Evolutionary conservation across 129 eudicot species (phyloP).

Genomic region (Erigeron canadensis): DNA sequence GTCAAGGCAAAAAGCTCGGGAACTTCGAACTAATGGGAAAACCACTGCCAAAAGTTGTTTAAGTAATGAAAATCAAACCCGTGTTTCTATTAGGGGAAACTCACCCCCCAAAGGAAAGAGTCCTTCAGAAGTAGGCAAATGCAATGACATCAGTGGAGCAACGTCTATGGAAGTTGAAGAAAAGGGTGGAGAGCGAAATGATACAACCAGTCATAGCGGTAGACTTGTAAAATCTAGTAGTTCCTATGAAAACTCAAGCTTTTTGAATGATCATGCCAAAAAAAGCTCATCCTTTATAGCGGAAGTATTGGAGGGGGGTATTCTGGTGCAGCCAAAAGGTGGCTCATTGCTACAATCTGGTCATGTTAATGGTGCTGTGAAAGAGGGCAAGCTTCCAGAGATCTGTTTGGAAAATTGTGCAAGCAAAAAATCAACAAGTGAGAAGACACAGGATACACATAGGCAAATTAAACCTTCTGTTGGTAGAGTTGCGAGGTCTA

Average conservation of each 20-base stretch:
- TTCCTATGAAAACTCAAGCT: conserved; percentile 27
- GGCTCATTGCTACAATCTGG: conserved; percentile 21
- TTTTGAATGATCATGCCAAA: conserved; percentile 26
- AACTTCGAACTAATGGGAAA: conserved; percentile 71
- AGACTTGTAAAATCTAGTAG: conserved; percentile 42
- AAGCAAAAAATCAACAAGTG: conserved; percentile 27
- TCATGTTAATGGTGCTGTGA: conserved; percentile 24
- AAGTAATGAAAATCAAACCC: conserved; percentile 32
- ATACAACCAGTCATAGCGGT: conserved; percentile 23
- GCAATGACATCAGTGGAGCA: conserved; percentile 22
- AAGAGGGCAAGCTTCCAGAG: conserved; percentile 19
- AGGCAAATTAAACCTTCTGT: conserved; percentile 11
- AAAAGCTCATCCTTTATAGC: conserved; percentile 18
- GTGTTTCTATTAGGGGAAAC: conserved; percentile 32
- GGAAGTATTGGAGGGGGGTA: conserved; percentile 24
- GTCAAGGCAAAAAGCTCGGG: conserved; percentile 87
- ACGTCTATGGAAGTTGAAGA: conserved; percentile 30
- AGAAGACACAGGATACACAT: conserved; percentile 28
- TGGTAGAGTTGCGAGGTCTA: conserved; percentile 43
- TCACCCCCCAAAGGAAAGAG: conserved; percentile 23
- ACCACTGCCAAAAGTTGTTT: conserved; percentile 41
- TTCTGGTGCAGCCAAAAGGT: conserved; percentile 22
- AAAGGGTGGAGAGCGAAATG: conserved; percentile 21
- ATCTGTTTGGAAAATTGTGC: conserved; percentile 30
- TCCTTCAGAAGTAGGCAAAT: conserved; percentile 29